Evolutionary conservation across 1,284 basidiomycete species (phyloP), one percentile per base, ranked within the genome.

Genomic region (Coriolopsis trogii): DNA sequence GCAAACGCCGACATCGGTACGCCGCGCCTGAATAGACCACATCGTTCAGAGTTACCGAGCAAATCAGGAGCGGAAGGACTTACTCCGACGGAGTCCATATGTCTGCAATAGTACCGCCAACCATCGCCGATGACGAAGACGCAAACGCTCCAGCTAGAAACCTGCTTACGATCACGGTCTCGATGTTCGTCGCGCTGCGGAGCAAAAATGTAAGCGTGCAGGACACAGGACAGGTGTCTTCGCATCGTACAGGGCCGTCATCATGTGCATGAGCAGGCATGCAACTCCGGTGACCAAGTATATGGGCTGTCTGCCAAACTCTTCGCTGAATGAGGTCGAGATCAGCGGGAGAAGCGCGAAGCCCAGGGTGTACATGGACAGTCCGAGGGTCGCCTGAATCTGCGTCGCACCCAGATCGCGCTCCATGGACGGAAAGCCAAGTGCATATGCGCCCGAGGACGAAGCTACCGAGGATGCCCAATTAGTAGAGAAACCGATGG

Each of bases 51-150:
- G 15, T 33, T 4, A 3, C 29, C 12, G 18, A 23, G 15, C 30
- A 9, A n/a, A 1, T n/a, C 3, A 48, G 24, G 21, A 31, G 13
- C 39, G 9, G 9, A 16, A 15, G 10, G 13, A 31, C 26, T 34
- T 53, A 87, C 85, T 89, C 78, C 53, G 76, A 71, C 10, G 82
- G 75, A 0, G 67, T 60, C 80, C 84, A 91, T 25, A 91, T 82
- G 63, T 90, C 88, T 10, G 86, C 81, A 29, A 93, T 79, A 0
- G 85, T 88, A 1, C 89, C 89, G 13, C 89, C 88, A 3, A 91
- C 90, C 75, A 93, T 84, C 0, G 88, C 89, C 0, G 85, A 74
- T 2, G 84, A 84, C 0, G 84, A 85, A 38, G 72, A 91, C 0
- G 87, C 89, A 53, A 85, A 84, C 0, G 77, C 80, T 1, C 90